Evolutionary conservation across 306 rosid species (phyloP).

Genomic region (Prunus davidiana): DNA sequence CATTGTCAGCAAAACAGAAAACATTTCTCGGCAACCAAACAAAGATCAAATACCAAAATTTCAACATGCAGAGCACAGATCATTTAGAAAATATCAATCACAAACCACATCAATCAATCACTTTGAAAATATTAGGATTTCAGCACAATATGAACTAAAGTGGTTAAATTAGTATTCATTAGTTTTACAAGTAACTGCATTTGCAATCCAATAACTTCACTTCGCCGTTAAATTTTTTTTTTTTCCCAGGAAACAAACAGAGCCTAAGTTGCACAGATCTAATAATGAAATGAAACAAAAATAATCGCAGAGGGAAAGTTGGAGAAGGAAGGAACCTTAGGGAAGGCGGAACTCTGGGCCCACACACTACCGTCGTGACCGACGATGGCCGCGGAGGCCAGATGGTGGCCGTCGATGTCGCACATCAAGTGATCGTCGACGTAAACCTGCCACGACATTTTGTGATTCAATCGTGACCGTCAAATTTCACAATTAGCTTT

Average conservation of each 20-base stretch:
- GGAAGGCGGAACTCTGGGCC: slow-evolving; percentile 73
- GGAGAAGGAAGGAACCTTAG: slow-evolving; percentile 45
- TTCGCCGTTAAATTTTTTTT: not conserved
- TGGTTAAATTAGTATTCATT: not conserved
- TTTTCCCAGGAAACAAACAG: not conserved
- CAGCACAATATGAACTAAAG: not conserved
- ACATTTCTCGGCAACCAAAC: not conserved
- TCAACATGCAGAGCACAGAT: not conserved
- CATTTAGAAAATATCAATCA: not conserved
- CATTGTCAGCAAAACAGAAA: not conserved
- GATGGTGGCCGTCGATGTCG: slow-evolving; percentile 56
- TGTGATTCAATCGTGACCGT: slow-evolving; percentile 6
- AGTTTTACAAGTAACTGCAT: not conserved
- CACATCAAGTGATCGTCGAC: slow-evolving; percentile 68
- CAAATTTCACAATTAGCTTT: not conserved
- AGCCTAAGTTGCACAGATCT: not conserved
- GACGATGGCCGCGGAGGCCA: slow-evolving; percentile 60
- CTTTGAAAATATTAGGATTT: not conserved
- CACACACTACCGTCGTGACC: slow-evolving; percentile 79
- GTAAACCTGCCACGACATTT: slow-evolving; percentile 68
- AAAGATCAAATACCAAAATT: not conserved
- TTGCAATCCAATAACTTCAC: not conserved
- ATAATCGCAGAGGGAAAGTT: not conserved
- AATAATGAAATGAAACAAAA: not conserved
- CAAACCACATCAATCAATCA: not conserved